A percentile compares a stretch with the other conserved stretches of the same genome.
These are phyloP conservation scores for Phytopythium cucurbitacearum DNA, from an alignment of 352 stramenopile genomes.

Conservation along the genomic window DNA sequence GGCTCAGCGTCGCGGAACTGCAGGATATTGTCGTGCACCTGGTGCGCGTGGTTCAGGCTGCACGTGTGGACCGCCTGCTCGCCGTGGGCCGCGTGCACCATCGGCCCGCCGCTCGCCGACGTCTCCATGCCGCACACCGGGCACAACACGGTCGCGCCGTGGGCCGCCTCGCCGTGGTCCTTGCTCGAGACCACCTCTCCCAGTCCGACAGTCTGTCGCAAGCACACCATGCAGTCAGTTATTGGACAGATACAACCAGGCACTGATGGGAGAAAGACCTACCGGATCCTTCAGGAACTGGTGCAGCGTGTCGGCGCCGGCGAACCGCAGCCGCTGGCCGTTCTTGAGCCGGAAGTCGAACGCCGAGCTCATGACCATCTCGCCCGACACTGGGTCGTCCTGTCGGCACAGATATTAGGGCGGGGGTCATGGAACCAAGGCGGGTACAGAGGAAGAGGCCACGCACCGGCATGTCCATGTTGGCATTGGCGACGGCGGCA, in stretches of 20 bases:
- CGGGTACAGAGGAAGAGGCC: not conserved
- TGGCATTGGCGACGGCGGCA: conserved; percentile 17
- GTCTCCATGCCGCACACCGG: conserved; percentile 74
- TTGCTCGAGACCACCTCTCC: conserved; percentile 31
- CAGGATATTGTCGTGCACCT: conserved; percentile 51
- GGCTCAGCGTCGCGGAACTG: conserved; percentile 21
- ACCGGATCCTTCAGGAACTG: conserved; percentile 53
- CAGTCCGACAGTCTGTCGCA: conserved; percentile 27
- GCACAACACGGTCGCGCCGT: conserved; percentile 30
- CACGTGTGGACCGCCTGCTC: conserved; percentile 63
- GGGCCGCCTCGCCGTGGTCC: conserved; percentile 2
- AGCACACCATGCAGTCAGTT: not conserved
- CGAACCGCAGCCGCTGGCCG: conserved; percentile 60
- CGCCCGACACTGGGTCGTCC: conserved; percentile 54
- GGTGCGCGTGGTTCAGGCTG: conserved; percentile 61
- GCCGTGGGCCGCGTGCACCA: conserved; percentile 53
- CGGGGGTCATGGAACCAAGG: not conserved
- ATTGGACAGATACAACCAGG: not conserved
- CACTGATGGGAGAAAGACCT: conserved; percentile 1
- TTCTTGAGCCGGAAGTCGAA: conserved; percentile 66
- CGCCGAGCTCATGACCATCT: conserved; percentile 62
- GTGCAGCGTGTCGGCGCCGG: conserved; percentile 40
- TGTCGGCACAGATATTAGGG: conserved; percentile 8
- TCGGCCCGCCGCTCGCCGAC: conserved; percentile 29
- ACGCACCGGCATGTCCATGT: conserved; percentile 66